phyloP scores from a whole-genome alignment of 805 yeast species.

The Candida maltosa region DNA sequence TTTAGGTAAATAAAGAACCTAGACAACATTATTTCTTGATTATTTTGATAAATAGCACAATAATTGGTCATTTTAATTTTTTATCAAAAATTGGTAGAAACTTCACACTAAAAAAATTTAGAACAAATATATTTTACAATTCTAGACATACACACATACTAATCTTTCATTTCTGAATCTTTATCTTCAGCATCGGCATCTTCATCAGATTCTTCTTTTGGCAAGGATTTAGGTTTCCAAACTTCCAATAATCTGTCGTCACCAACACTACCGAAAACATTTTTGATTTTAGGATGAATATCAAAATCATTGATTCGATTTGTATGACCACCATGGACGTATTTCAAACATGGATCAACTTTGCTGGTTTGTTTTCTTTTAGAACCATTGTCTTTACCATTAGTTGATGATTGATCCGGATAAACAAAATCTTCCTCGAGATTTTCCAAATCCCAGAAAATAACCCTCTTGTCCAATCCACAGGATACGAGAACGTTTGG shows the following conservation, averaged over 20 bases:
- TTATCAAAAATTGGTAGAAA: no score
- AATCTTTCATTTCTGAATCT: not conserved
- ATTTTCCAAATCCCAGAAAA: slow-evolving; percentile 69
- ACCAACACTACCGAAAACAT: slow-evolving; percentile 64
- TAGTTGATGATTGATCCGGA: slow-evolving; percentile 17
- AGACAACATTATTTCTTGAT: no score
- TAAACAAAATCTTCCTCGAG: slow-evolving; percentile 51
- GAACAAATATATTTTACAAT: no score
- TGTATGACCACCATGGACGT: slow-evolving; percentile 87
- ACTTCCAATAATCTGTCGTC: slow-evolving; percentile 75
- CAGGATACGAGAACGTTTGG: slow-evolving; percentile 54
- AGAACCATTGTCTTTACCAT: slow-evolving; percentile 39
- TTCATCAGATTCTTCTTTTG: slow-evolving; percentile 33
- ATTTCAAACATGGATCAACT: slow-evolving; percentile 72
- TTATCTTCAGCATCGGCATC: slow-evolving; percentile 4
- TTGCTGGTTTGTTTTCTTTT: slow-evolving; percentile 47
- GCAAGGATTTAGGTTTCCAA: slow-evolving; percentile 63
- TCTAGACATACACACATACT: not conserved
- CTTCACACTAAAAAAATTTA: no score
- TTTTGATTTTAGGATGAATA: slow-evolving; percentile 59
- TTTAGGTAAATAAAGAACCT: no score
- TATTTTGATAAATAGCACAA: no score
- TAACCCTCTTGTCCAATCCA: slow-evolving; percentile 65
- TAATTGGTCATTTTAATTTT: no score
- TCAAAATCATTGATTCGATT: slow-evolving; percentile 62